These are phyloP conservation scores for Metschnikowia chrysomelidarum DNA, from an alignment of 805 yeast genomes.

Conservation along the genomic window DNA sequence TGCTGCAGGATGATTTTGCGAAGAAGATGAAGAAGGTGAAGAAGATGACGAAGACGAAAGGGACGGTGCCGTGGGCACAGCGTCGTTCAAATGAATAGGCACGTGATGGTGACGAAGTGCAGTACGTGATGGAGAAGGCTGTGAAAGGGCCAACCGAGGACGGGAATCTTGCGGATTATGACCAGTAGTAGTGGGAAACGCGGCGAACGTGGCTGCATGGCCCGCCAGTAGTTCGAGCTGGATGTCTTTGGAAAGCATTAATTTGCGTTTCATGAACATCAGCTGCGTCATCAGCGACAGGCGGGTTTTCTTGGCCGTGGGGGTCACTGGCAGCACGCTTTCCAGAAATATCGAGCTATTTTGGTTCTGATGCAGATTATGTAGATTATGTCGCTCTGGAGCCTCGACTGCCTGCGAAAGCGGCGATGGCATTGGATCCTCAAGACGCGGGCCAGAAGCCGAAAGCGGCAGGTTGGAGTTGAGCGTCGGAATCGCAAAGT, in stretches of 20 bases:
- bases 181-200: constrained; percentile 1
- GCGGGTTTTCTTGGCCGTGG: constrained; percentile 15
- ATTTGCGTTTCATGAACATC: constrained; percentile 29
- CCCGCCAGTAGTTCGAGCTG: constrained; percentile 33
- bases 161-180: background rate
- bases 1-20: too few relatives aligned
- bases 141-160: too few relatives aligned
- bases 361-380: constrained; percentile 4
- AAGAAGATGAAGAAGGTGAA: background rate
- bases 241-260: constrained; percentile 36
- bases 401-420: constrained; percentile 18
- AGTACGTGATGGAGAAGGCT: too few relatives aligned
- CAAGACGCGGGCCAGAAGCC: constrained; percentile 7
- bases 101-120: constrained; percentile 5
- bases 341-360: constrained; percentile 2
- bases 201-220: constrained; percentile 9
- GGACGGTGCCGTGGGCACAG: constrained; percentile 2
- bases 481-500: too few relatives aligned
- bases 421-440: constrained; percentile 28
- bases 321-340: constrained; percentile 7
- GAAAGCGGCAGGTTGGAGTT: constrained; percentile 3
- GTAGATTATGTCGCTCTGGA: constrained; percentile 2
- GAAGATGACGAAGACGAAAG: background rate
- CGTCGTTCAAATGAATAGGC: background rate
- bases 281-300: constrained; percentile 25